Conservation (phyloP, 352 stramenopile species). For the Globisporangium viniferum region DNA sequence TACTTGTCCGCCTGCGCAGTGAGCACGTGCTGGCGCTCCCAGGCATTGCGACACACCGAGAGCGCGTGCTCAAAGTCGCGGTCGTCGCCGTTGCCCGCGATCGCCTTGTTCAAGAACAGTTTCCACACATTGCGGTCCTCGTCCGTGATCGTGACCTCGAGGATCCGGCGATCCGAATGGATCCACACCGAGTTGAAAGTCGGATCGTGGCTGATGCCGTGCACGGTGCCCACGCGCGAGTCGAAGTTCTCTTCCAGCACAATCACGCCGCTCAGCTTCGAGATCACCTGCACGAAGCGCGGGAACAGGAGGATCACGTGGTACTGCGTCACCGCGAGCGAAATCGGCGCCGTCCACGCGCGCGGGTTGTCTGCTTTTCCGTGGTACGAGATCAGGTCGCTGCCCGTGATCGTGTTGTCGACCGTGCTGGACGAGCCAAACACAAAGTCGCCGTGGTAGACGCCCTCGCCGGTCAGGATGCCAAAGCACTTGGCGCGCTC, state of each 20-base stretch:
- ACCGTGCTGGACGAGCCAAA: conserved; percentile 69
- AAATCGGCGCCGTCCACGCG: conserved; percentile 66
- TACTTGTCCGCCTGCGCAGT: conserved; percentile 89
- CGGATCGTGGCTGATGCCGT: conserved; percentile 62
- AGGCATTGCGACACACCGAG: conserved; percentile 75
- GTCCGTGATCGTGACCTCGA: conserved; percentile 75
- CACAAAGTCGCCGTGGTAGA: conserved; percentile 88
- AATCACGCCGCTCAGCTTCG: conserved; percentile 83
- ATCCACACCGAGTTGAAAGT: conserved; percentile 86
- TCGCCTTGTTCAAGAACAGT: conserved; percentile 87
- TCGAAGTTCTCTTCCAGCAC: conserved; percentile 85
- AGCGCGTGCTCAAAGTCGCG: conserved; percentile 89
- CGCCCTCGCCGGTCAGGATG: conserved; percentile 86
- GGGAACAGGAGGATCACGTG: conserved; percentile 90
- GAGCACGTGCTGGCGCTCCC: conserved; percentile 82
- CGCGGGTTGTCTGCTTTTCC: conserved; percentile 53
- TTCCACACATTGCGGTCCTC: conserved; percentile 93
- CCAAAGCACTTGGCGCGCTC: conserved; percentile 87
- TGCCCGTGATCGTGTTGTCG: conserved; percentile 81
- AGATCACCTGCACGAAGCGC: conserved; percentile 78
- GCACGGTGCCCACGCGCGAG: conserved; percentile 65
- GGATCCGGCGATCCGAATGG: conserved; percentile 74
- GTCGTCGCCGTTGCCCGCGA: conserved; percentile 59
- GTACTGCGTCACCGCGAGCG: conserved; percentile 89
- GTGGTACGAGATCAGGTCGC: conserved; percentile 68